Evolutionary conservation across 805 yeast genomes (phyloP).

Genomic region (Saccharomycopsis javanensis): DNA sequence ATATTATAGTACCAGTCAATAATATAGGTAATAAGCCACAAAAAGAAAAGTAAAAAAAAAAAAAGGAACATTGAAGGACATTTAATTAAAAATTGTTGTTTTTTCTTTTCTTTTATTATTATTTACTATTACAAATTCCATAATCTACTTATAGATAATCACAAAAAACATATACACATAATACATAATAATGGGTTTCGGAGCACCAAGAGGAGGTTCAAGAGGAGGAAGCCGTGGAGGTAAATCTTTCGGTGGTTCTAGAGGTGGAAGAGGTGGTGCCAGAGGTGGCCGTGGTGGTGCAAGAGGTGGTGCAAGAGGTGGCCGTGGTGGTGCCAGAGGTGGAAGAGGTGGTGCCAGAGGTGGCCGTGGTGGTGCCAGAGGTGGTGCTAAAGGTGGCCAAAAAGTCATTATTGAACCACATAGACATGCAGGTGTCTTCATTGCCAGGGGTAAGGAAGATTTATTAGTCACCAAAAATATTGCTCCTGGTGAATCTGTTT

Average conservation of each 20-base stretch:
- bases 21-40: neutral
- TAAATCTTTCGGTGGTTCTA: slow-evolving; percentile 23
- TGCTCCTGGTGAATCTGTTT: slow-evolving; percentile 97
- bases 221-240: slow-evolving; percentile 29
- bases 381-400: slow-evolving; percentile 87
- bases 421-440: slow-evolving; percentile 97
- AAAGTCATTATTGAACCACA: slow-evolving; percentile 97
- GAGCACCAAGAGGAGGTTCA: slow-evolving; percentile 32
- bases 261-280: slow-evolving; percentile 48
- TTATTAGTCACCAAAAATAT: slow-evolving; percentile 90
- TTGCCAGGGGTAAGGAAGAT: slow-evolving; percentile 99
- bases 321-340: slow-evolving; percentile 46
- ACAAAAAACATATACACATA: neutral
- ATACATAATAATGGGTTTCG: slow-evolving; percentile 19
- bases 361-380: slow-evolving; percentile 60
- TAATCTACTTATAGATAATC: no score
- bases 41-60: neutral
- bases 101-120: neutral
- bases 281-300: slow-evolving; percentile 60
- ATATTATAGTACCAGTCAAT: neutral
- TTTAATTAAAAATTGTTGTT: neutral
- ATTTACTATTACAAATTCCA: neutral
- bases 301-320: slow-evolving; percentile 37
- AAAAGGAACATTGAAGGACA: neutral
- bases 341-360: slow-evolving; percentile 47